These are phyloP conservation scores for Cnidoscolus chayamansa DNA, from an alignment of 441 rosid genomes.

Conservation along the genomic window DNA sequence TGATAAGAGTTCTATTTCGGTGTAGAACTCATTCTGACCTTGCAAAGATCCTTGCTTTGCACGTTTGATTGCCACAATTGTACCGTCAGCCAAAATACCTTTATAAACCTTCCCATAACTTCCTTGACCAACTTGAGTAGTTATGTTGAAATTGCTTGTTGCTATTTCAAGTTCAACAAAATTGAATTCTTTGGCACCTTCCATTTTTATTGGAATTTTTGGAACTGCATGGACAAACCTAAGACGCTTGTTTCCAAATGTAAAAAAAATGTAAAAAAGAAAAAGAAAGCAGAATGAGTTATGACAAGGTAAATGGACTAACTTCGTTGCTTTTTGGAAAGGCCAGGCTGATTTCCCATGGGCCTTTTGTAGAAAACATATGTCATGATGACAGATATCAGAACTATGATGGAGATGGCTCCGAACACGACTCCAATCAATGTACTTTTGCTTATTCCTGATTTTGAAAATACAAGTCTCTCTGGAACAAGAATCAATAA, in stretches of 20 bases:
- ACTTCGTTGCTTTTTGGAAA: constrained; percentile 17
- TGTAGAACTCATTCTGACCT: constrained; percentile 78
- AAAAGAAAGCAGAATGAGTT: constrained; percentile 40
- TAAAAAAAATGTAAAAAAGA: neutral
- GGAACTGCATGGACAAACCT: constrained; percentile 26
- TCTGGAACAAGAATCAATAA: neutral
- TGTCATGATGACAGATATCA: neutral
- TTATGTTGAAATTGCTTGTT: constrained; percentile 33
- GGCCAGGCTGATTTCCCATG: neutral
- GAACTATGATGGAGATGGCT: neutral
- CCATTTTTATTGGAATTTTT: constrained; percentile 46
- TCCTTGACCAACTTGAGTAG: constrained; percentile 72
- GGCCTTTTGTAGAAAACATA: constrained; percentile 1
- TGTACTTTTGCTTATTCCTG: constrained; percentile 8
- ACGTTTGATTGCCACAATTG: constrained; percentile 77
- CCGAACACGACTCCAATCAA: constrained; percentile 5
- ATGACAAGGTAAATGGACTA: constrained; percentile 6
- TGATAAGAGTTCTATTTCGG: constrained; percentile 44
- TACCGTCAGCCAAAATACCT: constrained; percentile 62
- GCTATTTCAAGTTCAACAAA: constrained; percentile 53
- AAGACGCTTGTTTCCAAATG: neutral
- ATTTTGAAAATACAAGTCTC: neutral
- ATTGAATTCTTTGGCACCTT: constrained; percentile 55
- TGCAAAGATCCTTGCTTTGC: constrained; percentile 86
- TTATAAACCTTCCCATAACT: constrained; percentile 87